phyloP scores from a whole-genome alignment of 2,329 filamentous ascomycete genomes.

The Akanthomyces muscarius region DNA sequence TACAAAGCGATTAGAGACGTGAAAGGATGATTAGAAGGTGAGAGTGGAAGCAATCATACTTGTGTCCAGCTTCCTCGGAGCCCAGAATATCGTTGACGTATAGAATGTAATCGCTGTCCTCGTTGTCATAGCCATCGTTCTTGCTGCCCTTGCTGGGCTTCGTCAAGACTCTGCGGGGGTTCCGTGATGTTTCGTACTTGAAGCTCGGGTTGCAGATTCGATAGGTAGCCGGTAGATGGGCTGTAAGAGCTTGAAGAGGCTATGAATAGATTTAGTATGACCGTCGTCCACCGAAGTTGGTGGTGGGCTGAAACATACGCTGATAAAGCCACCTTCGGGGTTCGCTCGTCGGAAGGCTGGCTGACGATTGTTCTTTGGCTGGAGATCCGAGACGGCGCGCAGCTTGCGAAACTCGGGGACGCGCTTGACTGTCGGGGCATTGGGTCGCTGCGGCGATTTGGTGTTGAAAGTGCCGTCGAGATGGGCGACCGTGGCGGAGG shows the following conservation, averaged over 20 bases:
- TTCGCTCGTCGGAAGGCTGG: slow-evolving; percentile 90
- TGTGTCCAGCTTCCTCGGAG: slow-evolving; percentile 96
- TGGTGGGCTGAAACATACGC: slow-evolving; percentile 53
- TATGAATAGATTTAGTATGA: slow-evolving; percentile 34
- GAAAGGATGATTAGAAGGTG: not conserved
- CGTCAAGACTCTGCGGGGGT: slow-evolving; percentile 89
- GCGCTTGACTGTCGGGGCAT: slow-evolving; percentile 51
- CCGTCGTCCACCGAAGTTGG: not conserved
- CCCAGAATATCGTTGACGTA: slow-evolving; percentile 98
- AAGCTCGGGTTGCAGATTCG: slow-evolving; percentile 97
- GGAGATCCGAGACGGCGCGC: slow-evolving; percentile 66
- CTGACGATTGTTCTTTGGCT: slow-evolving; percentile 79
- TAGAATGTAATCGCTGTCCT: slow-evolving; percentile 98
- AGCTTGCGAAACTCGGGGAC: slow-evolving; percentile 87
- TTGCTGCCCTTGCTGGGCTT: slow-evolving; percentile 98
- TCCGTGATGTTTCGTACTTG: slow-evolving; percentile 97
- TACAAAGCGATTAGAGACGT: slow-evolving; percentile 30
- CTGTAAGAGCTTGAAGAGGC: slow-evolving; percentile 93
- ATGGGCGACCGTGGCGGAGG: slow-evolving; percentile 65
- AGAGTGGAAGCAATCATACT: slow-evolving; percentile 48
- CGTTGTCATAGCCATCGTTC: slow-evolving; percentile 98
- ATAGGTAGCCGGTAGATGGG: slow-evolving; percentile 90
- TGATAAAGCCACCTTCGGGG: slow-evolving; percentile 96
- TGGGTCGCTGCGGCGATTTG: slow-evolving; percentile 55
- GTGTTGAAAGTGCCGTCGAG: slow-evolving; percentile 65